These are phyloP conservation scores for Syzygium oleosum DNA, from an alignment of 345 rosid species.

Conservation along the genomic window DNA sequence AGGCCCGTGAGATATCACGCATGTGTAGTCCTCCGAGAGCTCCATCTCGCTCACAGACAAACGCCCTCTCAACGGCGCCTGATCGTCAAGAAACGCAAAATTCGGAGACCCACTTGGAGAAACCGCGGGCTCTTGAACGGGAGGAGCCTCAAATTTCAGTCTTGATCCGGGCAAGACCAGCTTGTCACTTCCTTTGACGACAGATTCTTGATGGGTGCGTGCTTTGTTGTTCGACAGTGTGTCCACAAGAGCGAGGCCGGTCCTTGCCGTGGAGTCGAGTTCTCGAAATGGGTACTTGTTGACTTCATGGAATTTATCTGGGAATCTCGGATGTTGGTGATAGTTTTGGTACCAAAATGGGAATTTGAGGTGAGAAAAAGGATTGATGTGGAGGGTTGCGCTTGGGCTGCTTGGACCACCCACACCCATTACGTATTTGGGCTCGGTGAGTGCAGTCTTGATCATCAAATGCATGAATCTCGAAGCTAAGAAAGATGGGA, in stretches of 20 bases:
- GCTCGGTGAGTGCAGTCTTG: conserved; percentile 24
- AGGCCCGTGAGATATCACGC: conserved; percentile 69
- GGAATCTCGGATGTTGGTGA: neutral
- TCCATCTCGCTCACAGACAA: conserved; percentile 51
- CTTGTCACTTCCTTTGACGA: conserved; percentile 1
- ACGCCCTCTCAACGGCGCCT: conserved; percentile 3
- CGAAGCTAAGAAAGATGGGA: conserved; percentile 37
- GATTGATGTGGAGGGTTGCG: conserved; percentile 45
- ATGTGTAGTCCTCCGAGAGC: conserved; percentile 77
- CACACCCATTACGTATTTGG: conserved; percentile 17
- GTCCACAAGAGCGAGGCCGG: conserved; percentile 21
- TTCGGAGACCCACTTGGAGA: conserved; percentile 13
- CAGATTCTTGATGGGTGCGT: neutral
- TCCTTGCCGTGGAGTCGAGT: neutral
- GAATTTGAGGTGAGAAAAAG: conserved; percentile 7
- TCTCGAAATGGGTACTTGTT: neutral
- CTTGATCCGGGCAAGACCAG: conserved; percentile 47
- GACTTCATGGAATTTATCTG: neutral
- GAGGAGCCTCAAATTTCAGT: conserved; percentile 44
- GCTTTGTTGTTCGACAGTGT: conserved; percentile 10
- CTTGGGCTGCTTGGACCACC: conserved; percentile 31
- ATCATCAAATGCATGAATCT: conserved; percentile 44
- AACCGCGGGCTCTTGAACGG: conserved; percentile 4
- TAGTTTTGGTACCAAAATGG: neutral
- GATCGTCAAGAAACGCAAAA: neutral